Conservation (phyloP, 768 basidiomycete species). For the Cantharellus anzutake region DNA sequence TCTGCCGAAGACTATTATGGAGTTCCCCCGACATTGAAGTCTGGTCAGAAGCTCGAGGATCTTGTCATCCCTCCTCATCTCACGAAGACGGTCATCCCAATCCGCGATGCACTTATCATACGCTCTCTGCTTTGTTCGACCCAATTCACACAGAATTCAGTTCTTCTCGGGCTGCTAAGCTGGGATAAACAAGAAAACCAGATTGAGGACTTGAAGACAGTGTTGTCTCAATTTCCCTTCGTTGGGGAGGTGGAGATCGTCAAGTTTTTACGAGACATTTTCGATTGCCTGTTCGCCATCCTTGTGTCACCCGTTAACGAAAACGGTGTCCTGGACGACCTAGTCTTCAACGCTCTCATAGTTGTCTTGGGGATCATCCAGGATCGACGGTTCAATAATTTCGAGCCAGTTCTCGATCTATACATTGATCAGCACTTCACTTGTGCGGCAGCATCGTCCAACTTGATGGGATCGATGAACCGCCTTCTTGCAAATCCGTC, state of each 20-base stretch:
- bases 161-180: slow-evolving; percentile 56
- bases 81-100: slow-evolving; percentile 41
- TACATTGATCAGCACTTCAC: slow-evolving; percentile 85
- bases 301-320: slow-evolving; percentile 58
- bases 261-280: slow-evolving; percentile 78
- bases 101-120: slow-evolving; percentile 61
- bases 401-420: slow-evolving; percentile 80
- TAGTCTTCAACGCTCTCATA: slow-evolving; percentile 81
- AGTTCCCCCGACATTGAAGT: slow-evolving; percentile 38
- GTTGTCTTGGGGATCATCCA: slow-evolving; percentile 83
- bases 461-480: slow-evolving; percentile 78
- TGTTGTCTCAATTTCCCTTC: slow-evolving; percentile 73
- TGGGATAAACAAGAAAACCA: slow-evolving; percentile 54
- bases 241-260: slow-evolving; percentile 90
- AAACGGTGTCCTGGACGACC: slow-evolving; percentile 57
- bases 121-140: slow-evolving; percentile 88
- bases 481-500: slow-evolving; percentile 57
- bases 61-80: slow-evolving; percentile 38
- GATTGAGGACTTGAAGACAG: slow-evolving; percentile 42
- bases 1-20: slow-evolving; percentile 52
- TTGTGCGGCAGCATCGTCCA: slow-evolving; percentile 60
- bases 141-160: slow-evolving; percentile 75
- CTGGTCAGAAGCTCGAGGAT: slow-evolving; percentile 42
- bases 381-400: slow-evolving; percentile 88
- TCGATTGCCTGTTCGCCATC: slow-evolving; percentile 84